A percentile compares a stretch with the other conserved stretches of the same genome.
These are phyloP conservation scores for Fraxinus angustifolia DNA, from an alignment of 305 asterid genomes.

Conservation along the genomic window DNA sequence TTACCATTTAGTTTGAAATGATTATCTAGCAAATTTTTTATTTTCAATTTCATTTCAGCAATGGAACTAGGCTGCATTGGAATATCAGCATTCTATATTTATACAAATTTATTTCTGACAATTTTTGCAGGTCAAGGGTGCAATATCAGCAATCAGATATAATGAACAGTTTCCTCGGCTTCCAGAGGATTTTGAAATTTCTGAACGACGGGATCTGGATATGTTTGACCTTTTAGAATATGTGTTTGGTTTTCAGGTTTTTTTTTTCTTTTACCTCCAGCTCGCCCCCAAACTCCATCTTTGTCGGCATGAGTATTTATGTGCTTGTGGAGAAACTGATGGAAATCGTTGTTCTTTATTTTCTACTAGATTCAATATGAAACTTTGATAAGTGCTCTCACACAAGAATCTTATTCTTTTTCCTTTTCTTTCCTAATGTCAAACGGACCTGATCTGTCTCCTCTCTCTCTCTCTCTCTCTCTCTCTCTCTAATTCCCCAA, in stretches of 20 bases:
- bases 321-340: slow-evolving; percentile 5
- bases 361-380: not conserved
- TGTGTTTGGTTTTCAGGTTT: slow-evolving; percentile 93
- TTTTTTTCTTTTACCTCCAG: slow-evolving; percentile 17
- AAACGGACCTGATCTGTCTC: not conserved
- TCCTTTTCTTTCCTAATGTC: not conserved
- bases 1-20: slow-evolving; percentile 14
- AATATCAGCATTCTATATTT: slow-evolving; percentile 12
- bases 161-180: slow-evolving; percentile 81
- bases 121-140: slow-evolving; percentile 70
- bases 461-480: not conserved
- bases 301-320: slow-evolving; percentile 14
- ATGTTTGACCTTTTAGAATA: slow-evolving; percentile 94
- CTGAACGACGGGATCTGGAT: slow-evolving; percentile 70
- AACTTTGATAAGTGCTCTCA: not conserved
- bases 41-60: not conserved
- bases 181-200: slow-evolving; percentile 60
- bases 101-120: slow-evolving; percentile 14
- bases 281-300: slow-evolving; percentile 1
- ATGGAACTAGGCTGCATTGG: slow-evolving; percentile 17
- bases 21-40: not conserved
- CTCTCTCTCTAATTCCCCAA: not conserved
- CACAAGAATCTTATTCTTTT: not conserved
- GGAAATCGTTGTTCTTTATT: not conserved
- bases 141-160: slow-evolving; percentile 70